Conservation (phyloP, 768 basidiomycete genomes). For the Rhizopogon roseolus region DNA sequence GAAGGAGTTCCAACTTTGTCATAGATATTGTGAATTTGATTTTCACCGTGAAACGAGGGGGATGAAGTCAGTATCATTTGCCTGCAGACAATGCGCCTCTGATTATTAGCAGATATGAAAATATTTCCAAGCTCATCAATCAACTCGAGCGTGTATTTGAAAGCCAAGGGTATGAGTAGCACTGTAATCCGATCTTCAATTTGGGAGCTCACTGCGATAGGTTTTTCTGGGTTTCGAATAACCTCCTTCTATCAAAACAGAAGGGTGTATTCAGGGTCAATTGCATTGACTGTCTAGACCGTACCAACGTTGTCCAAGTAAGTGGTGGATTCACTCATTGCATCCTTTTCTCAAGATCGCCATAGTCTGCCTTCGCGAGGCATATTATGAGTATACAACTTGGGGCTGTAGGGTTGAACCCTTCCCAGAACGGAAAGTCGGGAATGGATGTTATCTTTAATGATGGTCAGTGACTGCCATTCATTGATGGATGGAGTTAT, state of each 20-base stretch:
- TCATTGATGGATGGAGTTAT: background rate
- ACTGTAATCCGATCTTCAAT: slow-evolving; percentile 1
- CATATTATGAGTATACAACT: slow-evolving; percentile 74
- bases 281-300: slow-evolving; percentile 93
- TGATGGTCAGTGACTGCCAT: slow-evolving; percentile 43
- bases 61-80: slow-evolving; percentile 65
- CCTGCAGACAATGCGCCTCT: slow-evolving; percentile 1
- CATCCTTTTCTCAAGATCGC: slow-evolving; percentile 4
- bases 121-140: slow-evolving; percentile 73
- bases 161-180: slow-evolving; percentile 59
- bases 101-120: slow-evolving; percentile 64
- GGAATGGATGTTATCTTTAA: slow-evolving; percentile 77
- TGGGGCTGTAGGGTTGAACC: slow-evolving; percentile 62
- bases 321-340: slow-evolving; percentile 7
- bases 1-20: background rate
- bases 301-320: slow-evolving; percentile 93
- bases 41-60: slow-evolving; percentile 93
- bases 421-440: slow-evolving; percentile 45
- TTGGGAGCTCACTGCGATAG: slow-evolving; percentile 29
- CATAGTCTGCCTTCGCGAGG: slow-evolving; percentile 86
- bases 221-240: slow-evolving; percentile 79
- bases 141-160: slow-evolving; percentile 73
- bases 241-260: slow-evolving; percentile 70
- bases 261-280: slow-evolving; percentile 86
- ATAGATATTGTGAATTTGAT: slow-evolving; percentile 80